Evolutionary conservation across 2,329 filamentous ascomycete genomes (phyloP), one percentile per base, ranked within the genome.

Genomic region (Diaporthe velutina): DNA sequence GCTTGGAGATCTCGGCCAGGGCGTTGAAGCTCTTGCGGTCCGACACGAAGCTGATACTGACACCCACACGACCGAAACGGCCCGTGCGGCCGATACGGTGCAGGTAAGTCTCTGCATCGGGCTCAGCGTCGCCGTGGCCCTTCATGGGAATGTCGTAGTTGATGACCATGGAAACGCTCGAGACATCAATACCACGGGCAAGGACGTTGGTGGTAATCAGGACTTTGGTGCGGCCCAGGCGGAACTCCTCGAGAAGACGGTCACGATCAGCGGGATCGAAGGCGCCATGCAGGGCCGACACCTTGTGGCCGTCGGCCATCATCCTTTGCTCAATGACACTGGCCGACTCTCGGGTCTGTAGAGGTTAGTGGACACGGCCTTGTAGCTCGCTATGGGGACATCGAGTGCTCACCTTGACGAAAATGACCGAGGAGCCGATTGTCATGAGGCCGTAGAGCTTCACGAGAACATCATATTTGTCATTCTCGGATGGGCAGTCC

Each of bases 131-230:
- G 25, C 93, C 92, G 42, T 89, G 80, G 54, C 93, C 92, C 81
- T 93, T 93, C 87, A 93, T 94, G 33, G 93, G 93, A 74, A 95
- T 93, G 79, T 95, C 93, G 85, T 99, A 99, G 88, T 99, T 99
- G 88, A 99, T 95, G 71, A 99, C 97, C 93, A 99, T 97, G 13
- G 95, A 98, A 19, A 99, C 97, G 38, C 86, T 97, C 84, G 82
- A 98, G 87, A 92, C 90, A 81, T 99, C 97, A 80, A 99, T 98
- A 82, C 97, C 97, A 81, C 97, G 95, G 12, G 97, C 94, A 74
- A 99, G 90, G 50, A 99, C 96, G 81, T 99, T 99, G 79, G 97
- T 99, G 1, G 97, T 97, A 81, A 99, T 98, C 76, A 99, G 92
- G 12, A 99, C 97, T 87, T 99, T 99, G 80, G 95, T 95, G 75